phyloP scores from a whole-genome alignment of 331 rosid species.

The Rhamnella rubrinervis region DNA sequence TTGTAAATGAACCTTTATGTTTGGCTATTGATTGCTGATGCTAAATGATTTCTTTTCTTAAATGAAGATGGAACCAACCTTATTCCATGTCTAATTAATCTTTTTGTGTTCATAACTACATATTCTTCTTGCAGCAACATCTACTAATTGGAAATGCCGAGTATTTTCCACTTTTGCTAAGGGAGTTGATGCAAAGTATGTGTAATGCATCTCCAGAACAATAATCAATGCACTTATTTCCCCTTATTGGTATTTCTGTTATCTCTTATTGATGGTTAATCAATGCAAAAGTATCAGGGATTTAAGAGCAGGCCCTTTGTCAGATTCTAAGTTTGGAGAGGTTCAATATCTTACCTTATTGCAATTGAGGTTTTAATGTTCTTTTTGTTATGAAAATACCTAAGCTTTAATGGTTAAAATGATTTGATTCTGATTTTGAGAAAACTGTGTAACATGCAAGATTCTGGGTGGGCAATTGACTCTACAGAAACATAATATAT shows the following conservation, averaged over 20 bases:
- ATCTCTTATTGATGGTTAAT: conserved; percentile 26
- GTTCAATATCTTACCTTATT: conserved; percentile 38
- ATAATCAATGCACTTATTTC: not conserved
- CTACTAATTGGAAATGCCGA: conserved; percentile 91
- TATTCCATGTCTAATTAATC: conserved; percentile 12
- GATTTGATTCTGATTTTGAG: not conserved
- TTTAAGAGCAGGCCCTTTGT: conserved; percentile 53
- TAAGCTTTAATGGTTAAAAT: not conserved
- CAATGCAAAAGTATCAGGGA: conserved; percentile 67
- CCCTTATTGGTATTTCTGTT: conserved; percentile 17
- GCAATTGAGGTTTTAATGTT: not conserved
- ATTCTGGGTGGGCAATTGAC: no score
- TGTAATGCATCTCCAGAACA: conserved; percentile 20
- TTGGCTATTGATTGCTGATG: not conserved
- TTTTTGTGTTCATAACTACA: conserved; percentile 32
- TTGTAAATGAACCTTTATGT: not conserved
- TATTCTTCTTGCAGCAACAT: conserved; percentile 91
- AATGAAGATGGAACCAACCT: not conserved
- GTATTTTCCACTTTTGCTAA: conserved; percentile 86
- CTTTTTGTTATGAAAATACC: not conserved
- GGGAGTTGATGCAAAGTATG: conserved; percentile 90
- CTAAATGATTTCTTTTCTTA: conserved; percentile 5
- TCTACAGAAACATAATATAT: no score
- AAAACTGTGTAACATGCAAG: not conserved
- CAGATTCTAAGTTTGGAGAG: conserved; percentile 95